Evolutionary conservation across 345 rosid species (phyloP).

Genomic region (Adansonia digitata): DNA sequence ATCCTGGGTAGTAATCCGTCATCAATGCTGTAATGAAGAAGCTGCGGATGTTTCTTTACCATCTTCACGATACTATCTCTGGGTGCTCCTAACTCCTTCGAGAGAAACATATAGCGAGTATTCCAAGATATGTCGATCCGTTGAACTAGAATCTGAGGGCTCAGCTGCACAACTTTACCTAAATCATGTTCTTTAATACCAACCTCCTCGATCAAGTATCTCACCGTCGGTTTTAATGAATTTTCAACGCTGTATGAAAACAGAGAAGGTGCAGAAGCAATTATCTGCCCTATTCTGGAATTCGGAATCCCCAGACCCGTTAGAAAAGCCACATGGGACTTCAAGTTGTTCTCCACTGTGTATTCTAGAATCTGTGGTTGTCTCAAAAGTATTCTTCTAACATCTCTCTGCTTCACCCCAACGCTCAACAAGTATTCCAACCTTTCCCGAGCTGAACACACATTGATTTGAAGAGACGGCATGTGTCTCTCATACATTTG

Average conservation of each 20-base stretch:
- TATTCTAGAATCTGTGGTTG: slow-evolving; percentile 91
- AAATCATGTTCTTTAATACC: slow-evolving; percentile 70
- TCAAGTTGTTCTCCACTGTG: slow-evolving; percentile 80
- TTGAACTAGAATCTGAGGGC: slow-evolving; percentile 95
- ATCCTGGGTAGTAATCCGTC: slow-evolving; percentile 88
- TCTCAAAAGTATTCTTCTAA: slow-evolving; percentile 78
- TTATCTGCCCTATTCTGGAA: slow-evolving; percentile 83
- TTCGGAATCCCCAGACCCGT: slow-evolving; percentile 70
- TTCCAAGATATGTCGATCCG: slow-evolving; percentile 92
- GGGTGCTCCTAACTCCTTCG: slow-evolving; percentile 89
- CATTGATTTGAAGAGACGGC: slow-evolving; percentile 76
- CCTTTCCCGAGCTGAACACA: slow-evolving; percentile 75
- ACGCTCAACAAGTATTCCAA: slow-evolving; percentile 78
- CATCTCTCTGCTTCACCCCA: slow-evolving; percentile 85
- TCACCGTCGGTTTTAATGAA: slow-evolving; percentile 81
- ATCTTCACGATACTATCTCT: slow-evolving; percentile 83
- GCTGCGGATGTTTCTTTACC: slow-evolving; percentile 93
- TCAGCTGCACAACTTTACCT: slow-evolving; percentile 87
- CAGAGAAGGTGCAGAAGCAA: slow-evolving; percentile 67
- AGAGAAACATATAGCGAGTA: slow-evolving; percentile 77
- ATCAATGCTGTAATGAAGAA: slow-evolving; percentile 91
- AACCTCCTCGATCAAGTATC: slow-evolving; percentile 95
- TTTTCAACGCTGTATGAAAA: slow-evolving; percentile 88
- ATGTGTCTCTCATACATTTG: slow-evolving; percentile 89
- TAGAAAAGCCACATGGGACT: slow-evolving; percentile 73